phyloP scores from a whole-genome alignment of 257 asterid species.

The Nicotiana benthamiana region DNA sequence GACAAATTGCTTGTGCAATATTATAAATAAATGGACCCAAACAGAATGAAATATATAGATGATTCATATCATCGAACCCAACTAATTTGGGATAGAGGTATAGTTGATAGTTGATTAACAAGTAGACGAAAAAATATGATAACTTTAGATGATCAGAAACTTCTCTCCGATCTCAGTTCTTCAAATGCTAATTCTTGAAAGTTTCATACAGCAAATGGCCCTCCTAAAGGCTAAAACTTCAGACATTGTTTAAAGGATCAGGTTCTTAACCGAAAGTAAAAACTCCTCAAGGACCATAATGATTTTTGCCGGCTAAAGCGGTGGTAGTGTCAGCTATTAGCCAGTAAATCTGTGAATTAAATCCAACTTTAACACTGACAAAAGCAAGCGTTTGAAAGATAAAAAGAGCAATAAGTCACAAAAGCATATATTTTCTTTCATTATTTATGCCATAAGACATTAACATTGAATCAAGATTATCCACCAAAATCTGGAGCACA shows the following conservation, averaged over 20 bases:
- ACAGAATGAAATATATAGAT: neutral
- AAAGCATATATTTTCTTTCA: neutral
- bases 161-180: neutral
- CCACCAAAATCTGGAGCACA: neutral
- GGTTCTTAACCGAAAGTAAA: neutral
- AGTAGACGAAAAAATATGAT: neutral
- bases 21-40: neutral
- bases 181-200: neutral
- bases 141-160: neutral
- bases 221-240: neutral
- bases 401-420: neutral
- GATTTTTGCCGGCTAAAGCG: neutral
- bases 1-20: neutral
- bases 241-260: neutral
- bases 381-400: neutral
- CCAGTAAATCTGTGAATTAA: neutral
- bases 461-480: neutral
- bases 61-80: neutral
- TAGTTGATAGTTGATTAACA: neutral
- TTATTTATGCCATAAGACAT: neutral
- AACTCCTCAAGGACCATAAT: neutral
- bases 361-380: neutral
- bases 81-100: neutral
- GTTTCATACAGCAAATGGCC: neutral
- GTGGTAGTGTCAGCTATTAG: neutral